Percentiles rank a stretch among this genome's conserved stretches.
Evolutionary conservation across 2,329 filamentous ascomycete species (phyloP).

Genomic region (Plectosphaerella sp.): DNA sequence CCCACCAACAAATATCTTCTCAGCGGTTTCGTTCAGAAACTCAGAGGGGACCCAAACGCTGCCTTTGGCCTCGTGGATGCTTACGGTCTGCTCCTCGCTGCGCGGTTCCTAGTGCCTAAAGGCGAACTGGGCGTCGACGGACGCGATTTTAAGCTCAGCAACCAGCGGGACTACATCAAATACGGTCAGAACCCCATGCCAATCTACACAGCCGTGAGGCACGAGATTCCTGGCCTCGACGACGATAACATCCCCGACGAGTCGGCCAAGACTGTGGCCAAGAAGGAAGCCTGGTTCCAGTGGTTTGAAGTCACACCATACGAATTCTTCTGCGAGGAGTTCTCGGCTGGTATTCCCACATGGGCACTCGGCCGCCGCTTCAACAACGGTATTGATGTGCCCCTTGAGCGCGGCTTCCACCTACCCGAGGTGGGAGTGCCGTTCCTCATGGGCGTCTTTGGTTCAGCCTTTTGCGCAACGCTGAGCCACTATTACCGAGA

Average conservation of each 20-base stretch:
- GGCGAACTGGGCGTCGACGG: conserved; percentile 75
- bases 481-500: conserved; percentile 95
- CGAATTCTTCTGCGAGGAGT: conserved; percentile 92
- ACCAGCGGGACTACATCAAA: conserved; percentile 71
- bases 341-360: conserved; percentile 85
- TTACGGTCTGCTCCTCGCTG: conserved; percentile 82
- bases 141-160: conserved; percentile 84
- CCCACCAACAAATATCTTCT: conserved; percentile 92
- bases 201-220: conserved; percentile 92
- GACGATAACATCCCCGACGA: conserved; percentile 34
- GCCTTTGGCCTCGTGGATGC: conserved; percentile 90
- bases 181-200: conserved; percentile 81
- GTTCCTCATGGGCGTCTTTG: conserved; percentile 89
- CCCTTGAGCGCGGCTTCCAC: conserved; percentile 61
- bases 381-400: conserved; percentile 62
- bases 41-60: conserved; percentile 74
- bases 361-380: conserved; percentile 90
- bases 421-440: conserved; percentile 82
- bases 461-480: conserved; percentile 93
- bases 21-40: conserved; percentile 84
- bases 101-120: conserved; percentile 78
- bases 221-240: conserved; percentile 77
- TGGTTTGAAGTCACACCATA: conserved; percentile 97
- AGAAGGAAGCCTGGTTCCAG: conserved; percentile 84
- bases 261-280: conserved; percentile 46